Base-by-base conservation (phyloP, 306 rosid species). In the Prunus mume region DNA sequence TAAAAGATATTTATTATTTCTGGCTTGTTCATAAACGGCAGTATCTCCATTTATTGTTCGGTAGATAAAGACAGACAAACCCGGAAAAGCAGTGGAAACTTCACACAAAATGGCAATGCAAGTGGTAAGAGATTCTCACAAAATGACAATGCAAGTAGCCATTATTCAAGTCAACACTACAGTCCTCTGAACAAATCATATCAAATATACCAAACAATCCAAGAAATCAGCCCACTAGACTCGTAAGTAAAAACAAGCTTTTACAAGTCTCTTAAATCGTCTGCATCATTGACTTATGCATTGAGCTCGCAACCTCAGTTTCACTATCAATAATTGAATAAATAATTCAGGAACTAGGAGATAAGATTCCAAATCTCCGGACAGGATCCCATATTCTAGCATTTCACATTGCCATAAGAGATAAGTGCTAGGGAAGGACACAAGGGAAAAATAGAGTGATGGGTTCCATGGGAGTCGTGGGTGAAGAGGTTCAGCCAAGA, bases 401-500 rank as follows among this genome's bases (percentile, higher is more conserved):
- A 32, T 64, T 32, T 38, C 69, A 38, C 27, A 12, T 0, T 66
- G 28, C 28, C 71, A 8, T 41, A 45, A 41, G 51, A 25, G 65
- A 14, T 4, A 12, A 3, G 6, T 25, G 14, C 11, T 17, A 57
- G 56, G 14, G 20, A 56, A 51, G 57, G 13, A 46, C 12, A 68
- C 38, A 14, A 24, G 19, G 19, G 63, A 60, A 17, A 60, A 45
- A 24, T 12, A 58, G 43, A 58, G 18, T 1, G 51, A 79, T 77
- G 88, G 81, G 79, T 72, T 80, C 86, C 57, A 45, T 24, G 68
- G 68, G 20, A 22, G 66, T 8, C 32, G 34, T 13, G 20, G 72
- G 76, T 75, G 85, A 76, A 6, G 46, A 80, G 14, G 76, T 58
- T 64, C 84, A 76, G 67, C 75, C 83, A 25, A 88, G 80, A 85